phyloP scores from a whole-genome alignment of 768 basidiomycete genomes.

The Kwoniella newhampshirensis region DNA sequence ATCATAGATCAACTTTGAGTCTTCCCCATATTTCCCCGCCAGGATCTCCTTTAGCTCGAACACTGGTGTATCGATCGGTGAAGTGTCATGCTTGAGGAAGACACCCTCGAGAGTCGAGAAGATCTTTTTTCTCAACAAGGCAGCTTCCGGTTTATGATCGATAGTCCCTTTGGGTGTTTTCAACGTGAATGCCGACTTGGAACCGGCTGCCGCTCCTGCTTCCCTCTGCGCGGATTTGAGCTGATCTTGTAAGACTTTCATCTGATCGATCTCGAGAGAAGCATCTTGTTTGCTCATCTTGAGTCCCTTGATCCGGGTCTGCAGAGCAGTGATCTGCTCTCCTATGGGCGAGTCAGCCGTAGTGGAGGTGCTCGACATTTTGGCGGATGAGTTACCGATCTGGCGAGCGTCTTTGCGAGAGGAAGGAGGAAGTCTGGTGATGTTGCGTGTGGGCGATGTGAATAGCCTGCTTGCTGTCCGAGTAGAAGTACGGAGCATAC shows the following conservation, averaged over 20 bases:
- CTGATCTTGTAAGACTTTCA: constrained; percentile 50
- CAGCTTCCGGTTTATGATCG: constrained; percentile 89
- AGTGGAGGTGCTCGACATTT: constrained; percentile 8
- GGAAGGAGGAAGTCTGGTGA: background rate
- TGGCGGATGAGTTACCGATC: background rate
- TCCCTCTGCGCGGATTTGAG: constrained; percentile 55
- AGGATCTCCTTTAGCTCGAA: constrained; percentile 97
- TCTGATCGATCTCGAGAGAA: constrained; percentile 42
- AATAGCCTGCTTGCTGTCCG: constrained; percentile 2
- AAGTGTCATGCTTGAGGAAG: constrained; percentile 84
- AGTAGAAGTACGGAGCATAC: constrained; percentile 1
- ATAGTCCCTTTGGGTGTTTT: constrained; percentile 98
- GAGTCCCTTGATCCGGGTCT: constrained; percentile 41
- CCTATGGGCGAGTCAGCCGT: constrained; percentile 16
- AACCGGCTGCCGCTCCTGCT: constrained; percentile 50
- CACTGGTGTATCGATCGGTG: constrained; percentile 94
- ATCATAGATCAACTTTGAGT: constrained; percentile 95
- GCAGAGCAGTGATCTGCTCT: constrained; percentile 41
- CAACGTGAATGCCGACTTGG: constrained; percentile 61
- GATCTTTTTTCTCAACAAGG: constrained; percentile 86
- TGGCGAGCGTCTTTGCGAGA: no score
- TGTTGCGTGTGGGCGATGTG: background rate
- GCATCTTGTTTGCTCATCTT: constrained; percentile 46
- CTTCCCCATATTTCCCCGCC: constrained; percentile 93
- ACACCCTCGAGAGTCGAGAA: constrained; percentile 82